Conservation (phyloP, 768 basidiomycete genomes). For the Tulasnella sp. region DNA sequence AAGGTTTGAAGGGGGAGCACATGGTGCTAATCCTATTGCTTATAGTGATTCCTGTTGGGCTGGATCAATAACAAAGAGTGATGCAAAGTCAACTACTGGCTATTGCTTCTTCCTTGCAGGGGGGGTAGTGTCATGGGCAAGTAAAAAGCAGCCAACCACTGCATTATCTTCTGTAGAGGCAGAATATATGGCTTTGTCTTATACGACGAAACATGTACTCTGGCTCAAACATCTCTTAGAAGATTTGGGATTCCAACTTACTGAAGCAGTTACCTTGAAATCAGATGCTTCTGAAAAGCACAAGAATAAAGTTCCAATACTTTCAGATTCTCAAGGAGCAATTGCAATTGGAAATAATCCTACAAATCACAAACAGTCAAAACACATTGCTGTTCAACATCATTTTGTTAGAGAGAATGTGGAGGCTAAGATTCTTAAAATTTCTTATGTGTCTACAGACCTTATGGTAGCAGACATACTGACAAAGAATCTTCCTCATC, state of each 20-base stretch:
- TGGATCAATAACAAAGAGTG: not conserved
- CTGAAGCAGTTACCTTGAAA: too few relatives aligned
- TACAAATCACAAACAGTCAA: conserved; percentile 19
- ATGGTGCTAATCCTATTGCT: not conserved
- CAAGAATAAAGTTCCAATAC: conserved; percentile 12
- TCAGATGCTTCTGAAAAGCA: too few relatives aligned
- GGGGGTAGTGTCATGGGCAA: conserved; percentile 14
- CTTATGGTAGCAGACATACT: not conserved
- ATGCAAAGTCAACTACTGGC: conserved; percentile 12
- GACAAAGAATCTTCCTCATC: not conserved
- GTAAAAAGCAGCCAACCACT: conserved; percentile 12
- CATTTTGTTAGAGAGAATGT: not conserved
- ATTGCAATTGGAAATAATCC: conserved; percentile 19
- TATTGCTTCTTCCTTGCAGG: conserved; percentile 9
- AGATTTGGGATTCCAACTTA: conserved; percentile 8
- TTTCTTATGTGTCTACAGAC: not conserved
- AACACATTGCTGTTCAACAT: conserved; percentile 17
- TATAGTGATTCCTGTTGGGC: not conserved
- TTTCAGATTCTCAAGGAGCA: conserved; percentile 16
- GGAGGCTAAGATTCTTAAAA: not conserved
- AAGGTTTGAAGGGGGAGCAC: not conserved
- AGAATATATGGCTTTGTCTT: conserved; percentile 16
- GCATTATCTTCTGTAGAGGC: conserved; percentile 15
- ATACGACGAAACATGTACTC: conserved; percentile 11
- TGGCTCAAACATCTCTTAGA: conserved; percentile 1